These are phyloP conservation scores for Heimioporus sp. DNA, from an alignment of 768 basidiomycete species.

Conservation along the genomic window DNA sequence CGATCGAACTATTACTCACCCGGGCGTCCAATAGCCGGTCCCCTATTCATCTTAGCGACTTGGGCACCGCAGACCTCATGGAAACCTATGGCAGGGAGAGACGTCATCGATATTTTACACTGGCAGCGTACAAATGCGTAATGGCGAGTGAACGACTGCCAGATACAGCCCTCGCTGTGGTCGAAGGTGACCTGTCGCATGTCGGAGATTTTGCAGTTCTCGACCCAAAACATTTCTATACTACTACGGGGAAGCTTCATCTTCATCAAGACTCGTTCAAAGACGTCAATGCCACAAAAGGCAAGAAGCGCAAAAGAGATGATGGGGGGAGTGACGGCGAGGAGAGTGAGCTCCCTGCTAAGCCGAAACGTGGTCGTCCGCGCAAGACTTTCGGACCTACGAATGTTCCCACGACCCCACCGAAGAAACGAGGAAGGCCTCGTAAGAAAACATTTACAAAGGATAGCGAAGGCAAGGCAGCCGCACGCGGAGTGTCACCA, in stretches of 20 bases:
- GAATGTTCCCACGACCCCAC: conserved; percentile 9
- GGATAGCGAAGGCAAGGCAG: not conserved
- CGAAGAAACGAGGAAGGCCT: conserved; percentile 38
- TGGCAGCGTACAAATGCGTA: conserved; percentile 62
- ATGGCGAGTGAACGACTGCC: conserved; percentile 67
- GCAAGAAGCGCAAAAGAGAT: conserved; percentile 31
- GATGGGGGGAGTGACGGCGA: conserved; percentile 23
- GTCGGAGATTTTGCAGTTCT: conserved; percentile 55
- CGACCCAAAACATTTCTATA: conserved; percentile 54
- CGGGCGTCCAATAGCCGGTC: conserved; percentile 62
- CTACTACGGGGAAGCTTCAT: conserved; percentile 38
- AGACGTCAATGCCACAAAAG: conserved; percentile 19
- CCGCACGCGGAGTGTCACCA: conserved; percentile 5
- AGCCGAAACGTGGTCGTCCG: conserved; percentile 55
- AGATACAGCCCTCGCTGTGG: conserved; percentile 41
- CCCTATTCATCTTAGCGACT: conserved; percentile 70
- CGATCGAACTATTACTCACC: conserved; percentile 75
- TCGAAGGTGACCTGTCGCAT: conserved; percentile 44
- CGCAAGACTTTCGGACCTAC: conserved; percentile 35
- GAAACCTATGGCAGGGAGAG: conserved; percentile 86
- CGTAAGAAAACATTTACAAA: conserved; percentile 22
- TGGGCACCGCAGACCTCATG: conserved; percentile 67
- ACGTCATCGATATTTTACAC: conserved; percentile 80
- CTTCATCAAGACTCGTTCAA: conserved; percentile 53
- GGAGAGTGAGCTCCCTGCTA: conserved; percentile 18